phyloP scores from a whole-genome alignment of 2,329 filamentous ascomycete species.

The Elsinoe ampelina region DNA sequence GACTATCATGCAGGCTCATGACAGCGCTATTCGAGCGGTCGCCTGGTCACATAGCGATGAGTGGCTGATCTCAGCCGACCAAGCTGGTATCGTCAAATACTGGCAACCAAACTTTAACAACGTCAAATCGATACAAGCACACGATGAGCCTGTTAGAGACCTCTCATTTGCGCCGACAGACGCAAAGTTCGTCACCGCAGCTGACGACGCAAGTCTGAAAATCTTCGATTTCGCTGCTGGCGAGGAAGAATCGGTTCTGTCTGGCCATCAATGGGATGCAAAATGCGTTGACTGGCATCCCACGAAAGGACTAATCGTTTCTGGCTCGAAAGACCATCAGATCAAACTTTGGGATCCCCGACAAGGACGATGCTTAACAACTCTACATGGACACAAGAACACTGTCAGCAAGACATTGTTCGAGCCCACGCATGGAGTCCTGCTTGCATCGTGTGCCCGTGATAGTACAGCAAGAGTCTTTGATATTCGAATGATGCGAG shows the following conservation, averaged over 20 bases:
- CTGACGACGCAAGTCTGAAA: conserved; percentile 85
- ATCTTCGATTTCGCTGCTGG: conserved; percentile 93
- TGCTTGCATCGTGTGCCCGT: conserved; percentile 84
- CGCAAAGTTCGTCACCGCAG: conserved; percentile 90
- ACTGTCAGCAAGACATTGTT: conserved; percentile 90
- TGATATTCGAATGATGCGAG: conserved; percentile 95
- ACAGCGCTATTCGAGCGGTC: conserved; percentile 71
- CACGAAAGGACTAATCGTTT: conserved; percentile 84
- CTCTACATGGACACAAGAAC: conserved; percentile 93
- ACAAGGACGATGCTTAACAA: conserved; percentile 79
- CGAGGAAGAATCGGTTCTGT: conserved; percentile 70
- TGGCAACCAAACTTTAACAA: conserved; percentile 99
- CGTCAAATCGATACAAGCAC: conserved; percentile 86
- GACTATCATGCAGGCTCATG: conserved; percentile 97
- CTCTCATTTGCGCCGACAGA: conserved; percentile 90
- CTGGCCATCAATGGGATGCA: conserved; percentile 95
- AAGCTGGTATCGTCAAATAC: conserved; percentile 93
- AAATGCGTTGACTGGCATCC: conserved; percentile 98
- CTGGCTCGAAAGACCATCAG: conserved; percentile 92
- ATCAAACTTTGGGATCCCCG: conserved; percentile 99
- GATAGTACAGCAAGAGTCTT: conserved; percentile 91
- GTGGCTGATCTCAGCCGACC: conserved; percentile 92
- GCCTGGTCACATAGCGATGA: conserved; percentile 93
- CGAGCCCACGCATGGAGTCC: conserved; percentile 71
- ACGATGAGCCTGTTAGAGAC: conserved; percentile 81